Base-by-base conservation (phyloP, 176 grass and related monocot species). In the Aechmea fasciata region DNA sequence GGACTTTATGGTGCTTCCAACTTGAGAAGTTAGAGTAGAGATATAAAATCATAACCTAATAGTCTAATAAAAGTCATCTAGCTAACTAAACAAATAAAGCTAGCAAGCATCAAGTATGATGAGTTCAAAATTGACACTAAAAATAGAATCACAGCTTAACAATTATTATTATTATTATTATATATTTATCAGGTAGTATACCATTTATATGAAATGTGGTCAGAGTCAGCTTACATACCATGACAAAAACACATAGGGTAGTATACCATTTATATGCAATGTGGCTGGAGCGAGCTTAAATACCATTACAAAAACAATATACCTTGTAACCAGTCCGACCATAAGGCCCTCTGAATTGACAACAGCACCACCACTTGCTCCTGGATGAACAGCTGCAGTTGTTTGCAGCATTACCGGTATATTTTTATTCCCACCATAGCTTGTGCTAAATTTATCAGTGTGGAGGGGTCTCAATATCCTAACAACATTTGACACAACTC, bases 241-340 rank as follows among this genome's bases (percentile, higher is more conserved):
- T 64, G 72, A 14, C 20, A 69, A 65, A 24, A 22, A 70, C 33
- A 57, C 22, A 23, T 41, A 41, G 33, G 3, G 19, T 57, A 66
- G 71, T 64, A n/a, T 19, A n/a, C 61, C 29, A 52, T 57, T 0
- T 49, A 12, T 51, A 18, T 50, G 57, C 73, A 48, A 66, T 15
- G 64, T n/a, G 61, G 47, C 5, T 50, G 4, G n/a, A 66, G 19
- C 47, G 24, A 20, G 11, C 11, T 61, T 13, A 20, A 61, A 11
- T 47, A 29, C 4, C 22, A 12, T 64, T 76, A 14, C 20, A 69
- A 65, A 24, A 22, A 70, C 33, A 57, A 55, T 51, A 24, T 79
- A 96, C 86, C 93, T 96, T 87, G 93, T 96, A 80, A 96, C 71
- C 26, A 96, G 63, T 9, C 83, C 93, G 81, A 96, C 69, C 86